Evolutionary conservation across 108 stramenopile genomes (phyloP).

Genomic region (Cyclotella kingstonii): DNA sequence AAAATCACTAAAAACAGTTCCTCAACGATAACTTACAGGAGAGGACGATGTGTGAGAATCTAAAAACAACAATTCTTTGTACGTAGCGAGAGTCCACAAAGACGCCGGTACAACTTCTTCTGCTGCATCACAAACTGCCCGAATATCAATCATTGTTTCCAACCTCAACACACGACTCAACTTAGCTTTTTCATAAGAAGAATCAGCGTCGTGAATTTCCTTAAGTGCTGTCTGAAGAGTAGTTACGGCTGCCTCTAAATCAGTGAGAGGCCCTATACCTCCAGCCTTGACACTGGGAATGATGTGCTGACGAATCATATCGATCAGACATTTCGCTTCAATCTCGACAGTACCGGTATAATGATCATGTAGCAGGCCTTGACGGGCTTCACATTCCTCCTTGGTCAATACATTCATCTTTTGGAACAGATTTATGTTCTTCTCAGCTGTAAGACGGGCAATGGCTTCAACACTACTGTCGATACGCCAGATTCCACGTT

Average conservation of each 20-base stretch:
- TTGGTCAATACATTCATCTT: constrained; percentile 86
- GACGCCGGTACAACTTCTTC: constrained; percentile 89
- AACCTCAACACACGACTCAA: constrained; percentile 82
- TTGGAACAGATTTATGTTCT: constrained; percentile 90
- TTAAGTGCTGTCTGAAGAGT: constrained; percentile 64
- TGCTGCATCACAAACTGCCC: constrained; percentile 85
- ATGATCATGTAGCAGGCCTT: constrained; percentile 86
- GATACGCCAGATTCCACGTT: constrained; percentile 90
- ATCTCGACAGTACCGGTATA: constrained; percentile 93
- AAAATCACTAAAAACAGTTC: neutral
- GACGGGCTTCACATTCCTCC: constrained; percentile 85
- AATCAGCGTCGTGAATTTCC: constrained; percentile 66
- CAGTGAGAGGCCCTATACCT: constrained; percentile 65
- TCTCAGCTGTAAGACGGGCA: constrained; percentile 61
- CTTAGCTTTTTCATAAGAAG: constrained; percentile 68
- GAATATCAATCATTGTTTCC: constrained; percentile 92
- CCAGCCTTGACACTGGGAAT: constrained; percentile 85
- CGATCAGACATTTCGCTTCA: constrained; percentile 86
- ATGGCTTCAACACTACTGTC: constrained; percentile 94
- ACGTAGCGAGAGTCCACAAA: constrained; percentile 92
- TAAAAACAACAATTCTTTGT: constrained; percentile 93
- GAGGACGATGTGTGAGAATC: constrained; percentile 58
- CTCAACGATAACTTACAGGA: constrained; percentile 12
- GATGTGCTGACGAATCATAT: constrained; percentile 95
- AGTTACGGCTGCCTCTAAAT: constrained; percentile 64